Evolutionary conservation across 2,329 filamentous ascomycete species (phyloP).

Genomic region (Penicillium concentricum): DNA sequence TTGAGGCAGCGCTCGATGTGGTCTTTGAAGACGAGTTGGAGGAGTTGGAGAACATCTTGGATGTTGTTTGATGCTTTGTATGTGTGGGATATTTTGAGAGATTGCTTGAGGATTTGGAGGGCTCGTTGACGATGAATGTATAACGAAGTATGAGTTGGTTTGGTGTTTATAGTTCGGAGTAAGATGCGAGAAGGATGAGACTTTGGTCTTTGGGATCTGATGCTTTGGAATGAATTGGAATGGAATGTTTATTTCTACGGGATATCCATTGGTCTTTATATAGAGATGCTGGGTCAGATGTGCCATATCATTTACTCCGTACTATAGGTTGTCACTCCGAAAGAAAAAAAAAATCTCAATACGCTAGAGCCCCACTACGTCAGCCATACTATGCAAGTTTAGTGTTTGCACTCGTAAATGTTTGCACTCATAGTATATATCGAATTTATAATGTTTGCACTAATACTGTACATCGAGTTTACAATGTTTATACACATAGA

Average conservation of each 20-base stretch:
- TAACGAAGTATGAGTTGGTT: neutral
- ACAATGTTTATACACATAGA: too few relatives aligned
- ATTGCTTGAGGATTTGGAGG: neutral
- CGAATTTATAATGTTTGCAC: too few relatives aligned
- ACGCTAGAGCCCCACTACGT: neutral
- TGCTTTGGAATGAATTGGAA: neutral
- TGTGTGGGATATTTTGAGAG: neutral
- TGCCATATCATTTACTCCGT: neutral
- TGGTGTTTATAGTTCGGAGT: neutral
- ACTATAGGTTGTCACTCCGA: neutral
- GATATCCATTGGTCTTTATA: slow-evolving; percentile 1
- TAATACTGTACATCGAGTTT: too few relatives aligned
- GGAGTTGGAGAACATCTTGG: slow-evolving; percentile 13
- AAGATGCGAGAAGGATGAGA: neutral
- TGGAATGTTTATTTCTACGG: neutral
- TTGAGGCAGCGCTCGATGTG: slow-evolving; percentile 19
- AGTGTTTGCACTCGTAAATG: too few relatives aligned
- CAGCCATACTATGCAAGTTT: neutral
- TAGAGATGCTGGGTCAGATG: neutral
- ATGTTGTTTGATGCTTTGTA: neutral
- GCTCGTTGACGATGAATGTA: neutral
- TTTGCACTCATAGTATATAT: too few relatives aligned
- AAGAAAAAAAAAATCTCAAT: neutral
- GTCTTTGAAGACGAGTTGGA: slow-evolving; percentile 13
- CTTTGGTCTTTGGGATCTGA: neutral